Conservation (phyloP, 768 basidiomycete genomes). For the Serpula lacrymans region DNA sequence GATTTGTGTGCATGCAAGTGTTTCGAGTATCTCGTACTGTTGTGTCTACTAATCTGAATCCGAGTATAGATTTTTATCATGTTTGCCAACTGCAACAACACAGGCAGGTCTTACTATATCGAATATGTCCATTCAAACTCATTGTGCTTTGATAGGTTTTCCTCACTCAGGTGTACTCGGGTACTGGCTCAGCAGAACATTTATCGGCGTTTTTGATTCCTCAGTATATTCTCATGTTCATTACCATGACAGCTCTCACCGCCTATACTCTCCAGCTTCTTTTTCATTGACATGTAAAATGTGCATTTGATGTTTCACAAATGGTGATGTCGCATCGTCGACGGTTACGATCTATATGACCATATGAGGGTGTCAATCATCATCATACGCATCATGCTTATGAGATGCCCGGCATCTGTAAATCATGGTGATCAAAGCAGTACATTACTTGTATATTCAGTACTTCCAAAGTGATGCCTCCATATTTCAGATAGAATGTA, state of each 20-base stretch:
- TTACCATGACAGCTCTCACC: slow-evolving; percentile 35
- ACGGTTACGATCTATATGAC: no score
- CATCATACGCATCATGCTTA: no score
- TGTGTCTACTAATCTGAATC: background rate
- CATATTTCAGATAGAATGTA: no score
- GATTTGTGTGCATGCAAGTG: slow-evolving; percentile 67
- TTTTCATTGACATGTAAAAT: no score
- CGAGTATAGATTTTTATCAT: slow-evolving; percentile 48
- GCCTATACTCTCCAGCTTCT: slow-evolving; percentile 34
- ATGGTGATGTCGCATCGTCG: no score
- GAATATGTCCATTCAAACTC: background rate
- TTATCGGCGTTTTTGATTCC: slow-evolving; percentile 62
- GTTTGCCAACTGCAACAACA: slow-evolving; percentile 57
- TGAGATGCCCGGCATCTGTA: no score
- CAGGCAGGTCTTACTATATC: slow-evolving; percentile 38
- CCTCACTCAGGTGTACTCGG: slow-evolving; percentile 64
- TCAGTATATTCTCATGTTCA: slow-evolving; percentile 41
- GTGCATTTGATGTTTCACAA: no score
- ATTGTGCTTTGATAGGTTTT: slow-evolving; percentile 39
- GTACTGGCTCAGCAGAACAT: slow-evolving; percentile 60
- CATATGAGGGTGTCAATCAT: no score
- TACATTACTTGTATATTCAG: no score
- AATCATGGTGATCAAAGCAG: no score
- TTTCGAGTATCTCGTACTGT: slow-evolving; percentile 1
- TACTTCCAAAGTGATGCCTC: no score